A percentile compares a stretch with the other conserved stretches of the same genome.
Evolutionary conservation across 179 eudicot genomes (phyloP).

Genomic region (Heliamphora pulchella): DNA sequence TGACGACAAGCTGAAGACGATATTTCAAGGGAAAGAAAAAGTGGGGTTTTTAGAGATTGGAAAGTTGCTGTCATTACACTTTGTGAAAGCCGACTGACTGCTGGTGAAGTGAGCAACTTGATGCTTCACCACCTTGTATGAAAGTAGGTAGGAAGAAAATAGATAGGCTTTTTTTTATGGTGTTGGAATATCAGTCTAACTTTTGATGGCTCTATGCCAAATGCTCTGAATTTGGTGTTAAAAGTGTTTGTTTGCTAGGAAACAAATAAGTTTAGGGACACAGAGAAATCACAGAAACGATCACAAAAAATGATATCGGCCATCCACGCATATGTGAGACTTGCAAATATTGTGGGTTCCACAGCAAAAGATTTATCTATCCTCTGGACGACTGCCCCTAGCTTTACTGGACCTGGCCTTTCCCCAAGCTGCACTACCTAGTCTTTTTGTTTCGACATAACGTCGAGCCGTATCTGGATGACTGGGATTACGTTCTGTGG

Average conservation of each 20-base stretch:
- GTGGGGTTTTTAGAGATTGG: conserved; percentile 46
- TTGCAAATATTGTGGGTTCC: too few species aligned
- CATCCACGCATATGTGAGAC: too few species aligned
- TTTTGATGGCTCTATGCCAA: background rate
- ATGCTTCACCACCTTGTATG: conserved; percentile 12
- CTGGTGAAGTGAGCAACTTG: background rate
- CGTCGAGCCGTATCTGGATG: too few species aligned
- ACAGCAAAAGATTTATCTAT: too few species aligned
- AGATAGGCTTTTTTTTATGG: background rate
- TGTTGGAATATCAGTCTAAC: background rate
- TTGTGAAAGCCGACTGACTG: conserved; percentile 27
- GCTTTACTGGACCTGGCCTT: too few species aligned
- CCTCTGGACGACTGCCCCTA: too few species aligned
- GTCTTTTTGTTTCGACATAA: too few species aligned
- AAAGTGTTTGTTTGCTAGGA: background rate
- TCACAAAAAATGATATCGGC: too few species aligned
- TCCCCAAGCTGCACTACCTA: too few species aligned
- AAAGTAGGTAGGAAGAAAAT: conserved; percentile 10
- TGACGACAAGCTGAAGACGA: conserved; percentile 49
- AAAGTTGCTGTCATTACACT: conserved; percentile 37
- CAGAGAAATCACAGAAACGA: too few species aligned
- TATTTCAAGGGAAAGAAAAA: conserved; percentile 45
- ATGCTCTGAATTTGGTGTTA: background rate
- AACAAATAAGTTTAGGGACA: too few species aligned
- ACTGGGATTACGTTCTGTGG: too few species aligned